These are phyloP conservation scores for Beauveria scarabaeidicola DNA, from an alignment of 2,329 filamentous ascomycete species.

Conservation along the genomic window DNA sequence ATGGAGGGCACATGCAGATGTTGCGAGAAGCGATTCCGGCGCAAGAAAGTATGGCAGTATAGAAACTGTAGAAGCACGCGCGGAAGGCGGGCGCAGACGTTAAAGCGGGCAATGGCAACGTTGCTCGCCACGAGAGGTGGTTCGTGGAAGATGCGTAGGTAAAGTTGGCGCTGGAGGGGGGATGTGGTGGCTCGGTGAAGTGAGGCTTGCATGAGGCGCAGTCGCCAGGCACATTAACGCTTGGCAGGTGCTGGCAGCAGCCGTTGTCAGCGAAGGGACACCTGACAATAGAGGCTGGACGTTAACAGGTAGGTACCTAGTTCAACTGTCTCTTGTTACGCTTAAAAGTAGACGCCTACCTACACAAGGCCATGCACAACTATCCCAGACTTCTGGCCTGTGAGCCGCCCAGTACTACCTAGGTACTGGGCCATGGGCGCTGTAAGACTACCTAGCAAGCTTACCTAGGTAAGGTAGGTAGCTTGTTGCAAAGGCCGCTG, in stretches of 20 bases:
- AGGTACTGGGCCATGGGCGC: too few species aligned
- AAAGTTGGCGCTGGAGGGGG: conserved; percentile 9
- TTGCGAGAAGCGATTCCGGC: not conserved
- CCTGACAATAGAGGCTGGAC: not conserved
- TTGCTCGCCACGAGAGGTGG: not conserved
- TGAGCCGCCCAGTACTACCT: too few species aligned
- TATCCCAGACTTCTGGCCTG: too few species aligned
- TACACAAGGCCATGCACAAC: too few species aligned
- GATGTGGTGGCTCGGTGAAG: not conserved
- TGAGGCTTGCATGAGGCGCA: conserved; percentile 6
- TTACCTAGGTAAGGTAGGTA: too few species aligned
- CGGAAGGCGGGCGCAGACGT: not conserved
- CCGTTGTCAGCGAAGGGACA: too few species aligned
- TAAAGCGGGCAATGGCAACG: conserved; percentile 1
- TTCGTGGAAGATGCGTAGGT: not conserved
- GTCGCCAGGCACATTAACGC: not conserved
- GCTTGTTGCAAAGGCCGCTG: not conserved
- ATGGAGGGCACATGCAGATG: conserved; percentile 3
- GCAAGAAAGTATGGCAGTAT: not conserved
- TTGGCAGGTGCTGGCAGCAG: not conserved
- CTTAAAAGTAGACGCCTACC: too few species aligned
- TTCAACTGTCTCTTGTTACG: too few species aligned
- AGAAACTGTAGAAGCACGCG: not conserved
- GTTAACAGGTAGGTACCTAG: too few species aligned
- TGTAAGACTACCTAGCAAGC: too few species aligned